Evolutionary conservation across 805 yeast species (phyloP).

Genomic region (Hanseniaspora lindneri): DNA sequence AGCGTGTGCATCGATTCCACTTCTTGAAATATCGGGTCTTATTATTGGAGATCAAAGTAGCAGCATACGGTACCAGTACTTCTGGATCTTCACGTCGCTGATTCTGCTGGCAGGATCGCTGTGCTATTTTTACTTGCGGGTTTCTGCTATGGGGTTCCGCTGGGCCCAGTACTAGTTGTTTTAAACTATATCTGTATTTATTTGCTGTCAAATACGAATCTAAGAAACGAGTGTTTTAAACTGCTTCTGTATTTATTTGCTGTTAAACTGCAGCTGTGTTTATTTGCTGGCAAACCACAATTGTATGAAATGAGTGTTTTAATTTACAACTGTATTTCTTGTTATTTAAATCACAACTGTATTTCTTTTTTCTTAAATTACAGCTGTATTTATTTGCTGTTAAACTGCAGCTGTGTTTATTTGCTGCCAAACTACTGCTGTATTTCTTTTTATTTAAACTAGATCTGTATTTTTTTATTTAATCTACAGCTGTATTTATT

Average conservation of each 20-base stretch:
- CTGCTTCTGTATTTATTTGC: background rate
- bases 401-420: background rate
- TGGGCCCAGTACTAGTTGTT: conserved; percentile 22
- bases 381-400: background rate
- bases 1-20: conserved; percentile 36
- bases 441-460: too few species aligned
- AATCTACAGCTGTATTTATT: too few species aligned
- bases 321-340: too few species aligned
- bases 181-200: background rate
- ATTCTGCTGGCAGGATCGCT: conserved; percentile 31
- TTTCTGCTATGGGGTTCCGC: conserved; percentile 33
- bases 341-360: too few species aligned
- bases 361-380: background rate
- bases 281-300: too few species aligned
- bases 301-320: background rate
- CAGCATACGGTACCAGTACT: conserved; percentile 28
- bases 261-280: conserved; percentile 17
- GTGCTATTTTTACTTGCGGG: conserved; percentile 34
- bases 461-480: too few species aligned
- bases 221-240: background rate
- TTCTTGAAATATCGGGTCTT: conserved; percentile 39
- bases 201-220: background rate
- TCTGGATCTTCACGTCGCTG: conserved; percentile 28
- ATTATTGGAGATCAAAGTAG: conserved; percentile 32
- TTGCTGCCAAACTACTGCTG: conserved; percentile 16